phyloP scores from a whole-genome alignment of 2,329 filamentous ascomycete species.

The Clarireedia monteithiana region DNA sequence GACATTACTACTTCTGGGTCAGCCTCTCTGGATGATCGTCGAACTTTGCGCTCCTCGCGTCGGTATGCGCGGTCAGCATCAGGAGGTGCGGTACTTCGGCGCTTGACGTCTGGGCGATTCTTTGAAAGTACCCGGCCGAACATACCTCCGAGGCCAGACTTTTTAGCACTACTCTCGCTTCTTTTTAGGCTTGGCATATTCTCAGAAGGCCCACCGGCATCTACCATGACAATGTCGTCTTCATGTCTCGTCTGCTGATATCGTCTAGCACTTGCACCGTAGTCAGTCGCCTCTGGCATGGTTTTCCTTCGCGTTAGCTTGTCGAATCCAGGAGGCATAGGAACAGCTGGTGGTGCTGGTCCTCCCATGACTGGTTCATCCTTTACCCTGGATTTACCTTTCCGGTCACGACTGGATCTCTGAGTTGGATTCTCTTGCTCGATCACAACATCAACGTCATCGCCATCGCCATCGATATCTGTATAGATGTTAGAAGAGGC shows the following conservation, averaged over 20 bases:
- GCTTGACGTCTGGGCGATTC: slow-evolving; percentile 37
- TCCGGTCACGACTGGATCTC: slow-evolving; percentile 38
- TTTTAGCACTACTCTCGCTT: slow-evolving; percentile 55
- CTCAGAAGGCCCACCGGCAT: slow-evolving; percentile 40
- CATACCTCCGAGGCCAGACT: slow-evolving; percentile 49
- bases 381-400: slow-evolving; percentile 36
- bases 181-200: slow-evolving; percentile 39
- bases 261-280: slow-evolving; percentile 35
- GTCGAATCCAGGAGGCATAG: slow-evolving; percentile 26
- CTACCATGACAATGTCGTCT: slow-evolving; percentile 53
- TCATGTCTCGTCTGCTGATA: slow-evolving; percentile 58
- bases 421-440: slow-evolving; percentile 37
- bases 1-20: slow-evolving; percentile 38
- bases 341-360: slow-evolving; percentile 24
- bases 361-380: slow-evolving; percentile 18
- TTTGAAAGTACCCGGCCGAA: slow-evolving; percentile 47
- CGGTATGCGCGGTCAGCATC: slow-evolving; percentile 39
- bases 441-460: slow-evolving; percentile 46
- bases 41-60: slow-evolving; percentile 32
- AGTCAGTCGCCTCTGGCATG: slow-evolving; percentile 18
- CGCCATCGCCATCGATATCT: slow-evolving; percentile 33
- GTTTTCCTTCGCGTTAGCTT: slow-evolving; percentile 22
- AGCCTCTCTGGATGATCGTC: slow-evolving; percentile 32
- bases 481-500: slow-evolving; percentile 14
- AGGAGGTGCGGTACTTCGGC: slow-evolving; percentile 42